Base-by-base conservation (phyloP, 164 flowering plant species). In the Nelumbo lutea region DNA sequence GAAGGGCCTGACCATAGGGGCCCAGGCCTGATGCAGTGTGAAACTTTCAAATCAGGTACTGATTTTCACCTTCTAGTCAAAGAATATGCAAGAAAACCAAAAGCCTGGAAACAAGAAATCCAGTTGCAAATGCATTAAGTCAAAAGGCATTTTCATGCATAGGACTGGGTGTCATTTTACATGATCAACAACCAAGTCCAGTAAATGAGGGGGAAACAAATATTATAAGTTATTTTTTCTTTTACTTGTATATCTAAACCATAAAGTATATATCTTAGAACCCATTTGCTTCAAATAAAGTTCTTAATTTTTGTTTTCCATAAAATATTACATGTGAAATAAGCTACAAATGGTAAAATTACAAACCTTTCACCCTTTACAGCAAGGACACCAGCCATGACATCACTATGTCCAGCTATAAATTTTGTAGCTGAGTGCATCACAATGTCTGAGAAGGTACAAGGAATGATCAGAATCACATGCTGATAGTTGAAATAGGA, bases 361-460 rank as follows among this genome's bases (percentile, higher is more conserved):
- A 61, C 72, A 62, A 62, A 94, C 96, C 96, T 93, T 83, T 93
- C 92, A 51, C 92, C 96, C 81, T 84, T 96, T 9, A 93, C 87
- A 70, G 96, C 90, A 82, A 93, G 90, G 42, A 91, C 92, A 42
- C 99, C 98, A 0, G 96, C 99, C 98, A 96, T 91, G 43, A 93
- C 75, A 83, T 93, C 98, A 80, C 96, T 87, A 70, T 96, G 99
- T 59, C 99, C 98, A 72, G 97, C 75, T 69, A 93, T 88, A 74
- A 96, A 96, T 75, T 96, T 93, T 4, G 99, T 93, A 10, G 98
- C 99, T 0, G 98, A 93, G 81, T 93, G 93, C 98, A 96, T 91
- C 72, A 96, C 98, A 74, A 96, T 93, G 76, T 93, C 99, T 91
- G 86, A 40, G 78, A 77, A 55, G 41, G 10, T 9, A 58, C 65